A percentile compares a stretch with the other conserved stretches of the same genome.
Evolutionary conservation across 345 rosid species (phyloP).

Genomic region (Melastoma malabathricum): DNA sequence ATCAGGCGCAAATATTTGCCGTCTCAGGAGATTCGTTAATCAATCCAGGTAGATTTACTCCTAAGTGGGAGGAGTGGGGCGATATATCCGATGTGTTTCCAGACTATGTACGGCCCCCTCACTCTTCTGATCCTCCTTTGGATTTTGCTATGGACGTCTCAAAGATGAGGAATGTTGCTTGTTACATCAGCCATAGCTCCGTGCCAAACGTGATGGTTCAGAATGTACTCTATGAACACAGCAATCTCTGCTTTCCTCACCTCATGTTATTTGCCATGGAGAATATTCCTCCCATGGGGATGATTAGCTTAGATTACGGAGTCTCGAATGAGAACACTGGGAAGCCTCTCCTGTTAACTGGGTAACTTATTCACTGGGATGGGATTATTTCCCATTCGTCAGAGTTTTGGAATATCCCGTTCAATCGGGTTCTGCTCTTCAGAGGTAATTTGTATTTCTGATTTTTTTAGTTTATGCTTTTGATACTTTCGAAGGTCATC

Average conservation of each 20-base stretch:
- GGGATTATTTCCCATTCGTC: slow-evolving; percentile 1
- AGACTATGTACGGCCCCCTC: slow-evolving; percentile 36
- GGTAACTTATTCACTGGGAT: background rate
- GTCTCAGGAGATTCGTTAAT: slow-evolving; percentile 76
- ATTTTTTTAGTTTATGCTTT: too few relatives aligned
- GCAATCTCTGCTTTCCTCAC: slow-evolving; percentile 76
- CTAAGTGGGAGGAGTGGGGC: slow-evolving; percentile 78
- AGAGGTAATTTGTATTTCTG: too few relatives aligned
- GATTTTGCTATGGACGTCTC: slow-evolving; percentile 96
- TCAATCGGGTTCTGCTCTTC: too few relatives aligned
- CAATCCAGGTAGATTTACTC: slow-evolving; percentile 60
- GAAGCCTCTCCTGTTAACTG: slow-evolving; percentile 32
- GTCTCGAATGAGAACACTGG: slow-evolving; percentile 63
- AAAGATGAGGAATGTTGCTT: slow-evolving; percentile 84
- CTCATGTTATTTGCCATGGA: slow-evolving; percentile 86
- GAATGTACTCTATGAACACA: slow-evolving; percentile 72
- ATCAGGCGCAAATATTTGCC: slow-evolving; percentile 61
- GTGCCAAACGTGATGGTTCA: slow-evolving; percentile 83
- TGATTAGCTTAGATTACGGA: slow-evolving; percentile 93
- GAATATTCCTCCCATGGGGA: slow-evolving; percentile 78
- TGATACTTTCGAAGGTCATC: too few relatives aligned
- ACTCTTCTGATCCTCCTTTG: slow-evolving; percentile 66
- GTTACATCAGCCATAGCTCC: slow-evolving; percentile 79
- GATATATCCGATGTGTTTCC: slow-evolving; percentile 59
- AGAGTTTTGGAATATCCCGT: background rate